Evolutionary conservation across 1,139 yeast species (phyloP), one percentile per base, ranked within the genome.

Genomic region (Hanseniaspora uvarum): DNA sequence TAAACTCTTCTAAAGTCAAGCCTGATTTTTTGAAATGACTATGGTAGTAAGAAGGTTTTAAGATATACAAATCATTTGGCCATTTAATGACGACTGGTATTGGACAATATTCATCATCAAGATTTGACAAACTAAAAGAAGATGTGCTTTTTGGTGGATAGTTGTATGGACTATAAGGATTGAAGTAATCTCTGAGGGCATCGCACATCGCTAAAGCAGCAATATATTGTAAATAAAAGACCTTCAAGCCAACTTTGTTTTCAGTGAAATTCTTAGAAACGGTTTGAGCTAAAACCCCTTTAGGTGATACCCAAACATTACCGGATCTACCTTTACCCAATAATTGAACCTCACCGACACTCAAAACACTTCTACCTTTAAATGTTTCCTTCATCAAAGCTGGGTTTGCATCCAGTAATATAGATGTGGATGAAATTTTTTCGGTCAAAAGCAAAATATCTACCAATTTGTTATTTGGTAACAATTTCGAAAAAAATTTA

Each of bases 291-390:
- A 88, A 70, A 0, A 88, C 95, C 7, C 99, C 99, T 37, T 78
- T 76, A 1, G 98, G 98, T 60, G 87, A 89, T 26, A 94, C 82
- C 98, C 98, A 94, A 1, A 82, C 82, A 61, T 94, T 94, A 2
- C 94, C 94, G 6, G 96, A 95, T 57, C 99, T 78, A 1, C 99
- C 99, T 52, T 94, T 74, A 1, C 98, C 99, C 0, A 88, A 78
- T 1, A 86, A 81, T 65, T 94, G 99, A 2, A 85, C 78, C 1
- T 92, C 80, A 1, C 94, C 95, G 3, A 83, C 76, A 53, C 61
- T 64, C 6, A 66, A 56, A 38, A 62, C 56, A 0, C 66, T 55
- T 28, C 44, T 46, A 23, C 31, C 33, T 23, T 36, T 19, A 10
- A 50, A 50, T 5, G 36, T 33, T 38, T 60, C 63, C 11, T 61